A percentile compares a stretch with the other conserved stretches of the same genome.
Conservation (phyloP, 345 rosid species). For the Rhodamnia argentea region DNA sequence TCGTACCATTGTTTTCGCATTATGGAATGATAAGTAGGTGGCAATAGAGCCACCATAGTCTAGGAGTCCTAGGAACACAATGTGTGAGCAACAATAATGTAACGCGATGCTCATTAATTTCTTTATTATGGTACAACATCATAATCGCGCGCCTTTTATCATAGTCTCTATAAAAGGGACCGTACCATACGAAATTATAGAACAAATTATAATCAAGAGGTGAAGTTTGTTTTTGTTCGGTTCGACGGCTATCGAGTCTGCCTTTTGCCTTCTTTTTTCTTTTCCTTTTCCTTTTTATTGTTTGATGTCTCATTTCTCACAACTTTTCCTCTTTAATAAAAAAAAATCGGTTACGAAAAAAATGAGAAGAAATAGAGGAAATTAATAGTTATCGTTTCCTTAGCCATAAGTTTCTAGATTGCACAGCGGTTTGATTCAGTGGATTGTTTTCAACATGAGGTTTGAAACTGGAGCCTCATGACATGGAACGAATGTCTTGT, state of each 20-base stretch:
- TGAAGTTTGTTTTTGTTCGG: not conserved
- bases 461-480: not conserved
- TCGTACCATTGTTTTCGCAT: not conserved
- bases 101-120: not conserved
- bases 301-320: not conserved
- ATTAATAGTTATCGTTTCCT: not conserved
- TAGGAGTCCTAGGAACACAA: not conserved
- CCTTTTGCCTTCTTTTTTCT: not conserved
- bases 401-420: not conserved
- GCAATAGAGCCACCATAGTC: not conserved
- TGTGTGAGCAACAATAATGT: not conserved
- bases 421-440: not conserved
- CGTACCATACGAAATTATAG: too few relatives aligned
- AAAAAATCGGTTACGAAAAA: not conserved
- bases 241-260: rapidly evolving
- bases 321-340: not conserved
- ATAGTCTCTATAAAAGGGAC: not conserved
- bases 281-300: not conserved
- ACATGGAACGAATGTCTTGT: not conserved
- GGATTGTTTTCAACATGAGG: not conserved
- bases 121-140: not conserved
- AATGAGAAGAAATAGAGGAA: not conserved
- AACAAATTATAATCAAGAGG: not conserved
- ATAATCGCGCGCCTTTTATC: not conserved
- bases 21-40: not conserved